A percentile compares a stretch with the other conserved stretches of the same genome.
Conservation (phyloP, 768 basidiomycete species). For the Phlegmacium glaucopus region DNA sequence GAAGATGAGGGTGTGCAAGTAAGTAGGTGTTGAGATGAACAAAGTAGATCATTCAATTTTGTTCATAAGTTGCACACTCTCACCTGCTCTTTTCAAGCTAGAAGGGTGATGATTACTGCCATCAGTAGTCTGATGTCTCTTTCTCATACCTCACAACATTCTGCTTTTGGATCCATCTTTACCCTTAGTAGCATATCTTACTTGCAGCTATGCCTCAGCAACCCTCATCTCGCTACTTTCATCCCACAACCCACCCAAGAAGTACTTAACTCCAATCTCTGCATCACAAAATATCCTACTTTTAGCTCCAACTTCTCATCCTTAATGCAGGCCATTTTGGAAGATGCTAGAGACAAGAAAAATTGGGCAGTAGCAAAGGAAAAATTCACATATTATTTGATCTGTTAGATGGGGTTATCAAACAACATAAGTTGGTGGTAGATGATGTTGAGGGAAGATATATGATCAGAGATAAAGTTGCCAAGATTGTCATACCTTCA, state of each 20-base stretch:
- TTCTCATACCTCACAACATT: constrained; percentile 56
- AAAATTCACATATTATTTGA: constrained; percentile 81
- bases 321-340: constrained; percentile 63
- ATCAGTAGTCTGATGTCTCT: constrained; percentile 59
- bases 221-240: constrained; percentile 43
- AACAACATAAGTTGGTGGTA: constrained; percentile 65
- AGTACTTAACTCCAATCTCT: constrained; percentile 64
- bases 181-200: constrained; percentile 78
- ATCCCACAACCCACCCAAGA: constrained; percentile 64
- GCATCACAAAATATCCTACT: constrained; percentile 80
- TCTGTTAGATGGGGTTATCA: constrained; percentile 72
- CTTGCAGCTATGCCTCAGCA: constrained; percentile 50
- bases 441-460: constrained; percentile 62
- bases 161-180: constrained; percentile 71
- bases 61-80: constrained; percentile 45
- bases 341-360: constrained; percentile 58
- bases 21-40: constrained; percentile 44
- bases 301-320: constrained; percentile 82
- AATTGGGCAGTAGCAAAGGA: constrained; percentile 70
- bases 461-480: constrained; percentile 67
- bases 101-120: constrained; percentile 45
- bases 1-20: constrained; percentile 85
- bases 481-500: constrained; percentile 72
- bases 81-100: background rate
- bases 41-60: constrained; percentile 49